Conservation (phyloP, 495 filamentous ascomycete genomes). For the Letharia lupina region DNA sequence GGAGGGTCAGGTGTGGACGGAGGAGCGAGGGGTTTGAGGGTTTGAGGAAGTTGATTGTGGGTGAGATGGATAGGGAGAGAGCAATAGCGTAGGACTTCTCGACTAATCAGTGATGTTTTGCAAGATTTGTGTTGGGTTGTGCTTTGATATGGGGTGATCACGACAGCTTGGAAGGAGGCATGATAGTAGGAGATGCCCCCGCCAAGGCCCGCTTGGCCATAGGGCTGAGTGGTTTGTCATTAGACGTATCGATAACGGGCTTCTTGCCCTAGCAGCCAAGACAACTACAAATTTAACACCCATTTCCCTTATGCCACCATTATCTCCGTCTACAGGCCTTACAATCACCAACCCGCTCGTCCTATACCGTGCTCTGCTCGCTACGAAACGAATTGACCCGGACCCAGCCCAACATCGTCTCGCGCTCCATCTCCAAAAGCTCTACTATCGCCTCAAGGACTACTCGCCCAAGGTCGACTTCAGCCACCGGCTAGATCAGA, state of each 20-base stretch:
- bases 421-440: conserved; percentile 58
- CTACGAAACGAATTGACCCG: conserved; percentile 48
- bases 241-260: conserved; percentile 13
- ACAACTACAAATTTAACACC: not conserved
- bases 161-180: no score
- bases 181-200: no score
- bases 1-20: no score
- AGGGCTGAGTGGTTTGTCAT: no score
- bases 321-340: conserved; percentile 27
- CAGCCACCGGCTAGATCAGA: conserved; percentile 42
- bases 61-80: no score
- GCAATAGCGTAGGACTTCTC: no score
- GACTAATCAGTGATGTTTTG: no score
- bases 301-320: conserved; percentile 15
- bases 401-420: conserved; percentile 61
- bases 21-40: no score
- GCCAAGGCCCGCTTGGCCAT: no score
- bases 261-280: not conserved
- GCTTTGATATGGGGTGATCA: no score
- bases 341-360: conserved; percentile 66
- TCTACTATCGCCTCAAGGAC: conserved; percentile 58
- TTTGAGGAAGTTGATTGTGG: no score
- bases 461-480: conserved; percentile 60
- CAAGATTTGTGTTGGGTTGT: no score
- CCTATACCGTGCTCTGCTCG: conserved; percentile 55